Evolutionary conservation across 1,284 basidiomycete genomes (phyloP).

Genomic region (Salmacisia buchloeana): DNA sequence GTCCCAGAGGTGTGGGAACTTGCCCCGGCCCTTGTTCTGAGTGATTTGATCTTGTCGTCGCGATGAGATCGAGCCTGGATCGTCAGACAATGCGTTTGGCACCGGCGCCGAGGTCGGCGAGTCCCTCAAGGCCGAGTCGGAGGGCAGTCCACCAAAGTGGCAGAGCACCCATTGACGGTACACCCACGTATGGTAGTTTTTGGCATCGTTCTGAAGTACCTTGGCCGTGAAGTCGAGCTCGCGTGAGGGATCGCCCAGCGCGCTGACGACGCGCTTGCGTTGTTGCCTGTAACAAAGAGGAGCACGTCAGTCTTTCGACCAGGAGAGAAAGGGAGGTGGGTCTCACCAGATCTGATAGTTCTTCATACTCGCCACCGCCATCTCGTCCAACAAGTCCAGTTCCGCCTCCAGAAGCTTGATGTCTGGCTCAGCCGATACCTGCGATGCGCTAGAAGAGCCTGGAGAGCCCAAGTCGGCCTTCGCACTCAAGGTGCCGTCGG

Average conservation of each 20-base stretch:
- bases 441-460: too few relatives aligned
- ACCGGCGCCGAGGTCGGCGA: conserved; percentile 7
- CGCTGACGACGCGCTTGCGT: conserved; percentile 27
- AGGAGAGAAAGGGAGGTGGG: not conserved
- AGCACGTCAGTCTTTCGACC: not conserved
- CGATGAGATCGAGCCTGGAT: not conserved
- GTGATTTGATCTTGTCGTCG: not conserved
- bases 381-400: conserved; percentile 10
- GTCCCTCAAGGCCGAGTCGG: not conserved
- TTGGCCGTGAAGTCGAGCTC: conserved; percentile 34
- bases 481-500: not conserved
- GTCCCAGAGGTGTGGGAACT: conserved; percentile 61
- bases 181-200: conserved; percentile 50
- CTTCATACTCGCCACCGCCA: conserved; percentile 44
- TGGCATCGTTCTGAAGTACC: conserved; percentile 30
- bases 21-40: not conserved
- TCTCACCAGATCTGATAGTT: conserved; percentile 45
- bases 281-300: conserved; percentile 29
- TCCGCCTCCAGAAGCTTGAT: conserved; percentile 16
- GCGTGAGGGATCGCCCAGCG: conserved; percentile 25
- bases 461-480: too few relatives aligned
- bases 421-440: not conserved
- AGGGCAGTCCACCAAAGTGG: conserved; percentile 36
- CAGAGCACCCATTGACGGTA: conserved; percentile 45
- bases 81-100: conserved; percentile 3